A percentile compares a stretch with the other conserved stretches of the same genome.
These are phyloP conservation scores for Leucoagaricus sp. DNA, from an alignment of 1,284 basidiomycete species.

Conservation along the genomic window DNA sequence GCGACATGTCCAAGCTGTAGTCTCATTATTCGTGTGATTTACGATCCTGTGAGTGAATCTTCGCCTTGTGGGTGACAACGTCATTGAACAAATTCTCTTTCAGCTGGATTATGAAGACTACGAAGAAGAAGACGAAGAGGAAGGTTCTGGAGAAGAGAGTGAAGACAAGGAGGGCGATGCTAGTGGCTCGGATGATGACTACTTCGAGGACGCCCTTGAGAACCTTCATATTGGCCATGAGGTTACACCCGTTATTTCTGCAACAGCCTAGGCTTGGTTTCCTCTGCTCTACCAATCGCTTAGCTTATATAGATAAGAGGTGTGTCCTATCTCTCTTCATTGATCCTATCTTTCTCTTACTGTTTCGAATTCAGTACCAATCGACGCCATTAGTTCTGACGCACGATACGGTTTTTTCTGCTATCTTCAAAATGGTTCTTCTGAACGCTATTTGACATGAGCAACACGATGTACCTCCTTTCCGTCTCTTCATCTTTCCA, in stretches of 20 bases:
- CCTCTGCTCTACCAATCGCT: too few relatives aligned
- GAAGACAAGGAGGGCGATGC: conserved; percentile 41
- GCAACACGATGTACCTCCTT: too few relatives aligned
- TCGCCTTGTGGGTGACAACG: conserved; percentile 1
- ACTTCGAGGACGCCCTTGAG: conserved; percentile 68
- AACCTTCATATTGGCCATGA: conserved; percentile 50
- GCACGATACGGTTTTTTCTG: too few relatives aligned
- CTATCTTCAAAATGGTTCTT: too few relatives aligned
- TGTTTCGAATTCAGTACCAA: too few relatives aligned
- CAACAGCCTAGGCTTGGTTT: conserved; percentile 27
- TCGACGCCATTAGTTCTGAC: too few relatives aligned
- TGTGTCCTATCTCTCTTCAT: too few relatives aligned
- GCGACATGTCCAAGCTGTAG: conserved; percentile 98
- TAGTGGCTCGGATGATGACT: conserved; percentile 37
- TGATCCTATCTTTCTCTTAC: too few relatives aligned
- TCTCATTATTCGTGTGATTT: conserved; percentile 90
- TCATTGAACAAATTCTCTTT: not conserved
- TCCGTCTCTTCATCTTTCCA: too few relatives aligned
- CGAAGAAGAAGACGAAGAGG: conserved; percentile 41
- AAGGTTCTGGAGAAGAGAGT: conserved; percentile 45
- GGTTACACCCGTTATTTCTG: conserved; percentile 23
- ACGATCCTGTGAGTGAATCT: conserved; percentile 80
- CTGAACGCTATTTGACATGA: too few relatives aligned
- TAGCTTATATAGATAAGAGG: too few relatives aligned
- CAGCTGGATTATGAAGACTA: conserved; percentile 76